Base-by-base conservation (phyloP, 768 basidiomycete genomes). In the Exsudoporus frostii region DNA sequence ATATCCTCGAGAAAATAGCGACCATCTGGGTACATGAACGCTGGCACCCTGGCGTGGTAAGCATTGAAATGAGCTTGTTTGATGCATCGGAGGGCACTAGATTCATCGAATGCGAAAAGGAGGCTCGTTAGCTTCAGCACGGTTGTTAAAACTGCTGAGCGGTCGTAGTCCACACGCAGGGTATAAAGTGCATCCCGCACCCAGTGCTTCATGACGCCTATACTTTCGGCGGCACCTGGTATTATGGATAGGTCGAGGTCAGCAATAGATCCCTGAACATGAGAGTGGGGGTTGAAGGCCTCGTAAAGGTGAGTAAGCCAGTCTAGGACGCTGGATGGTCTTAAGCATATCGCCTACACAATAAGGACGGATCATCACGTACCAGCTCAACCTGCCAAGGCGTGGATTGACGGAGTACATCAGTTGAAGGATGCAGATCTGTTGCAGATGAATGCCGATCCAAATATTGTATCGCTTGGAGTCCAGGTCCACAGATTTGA, bases 251-350 rank as follows among this genome's bases (percentile, higher is more conserved):
- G 45, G 36, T 74, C 62, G 1, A 82, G 62, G 37, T 68, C 57
- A 0, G 73, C 62, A 0, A 63, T 48, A 0, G 77, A 74, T 7
- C 84, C 85, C 43, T 83, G 68, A 22, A 63, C 51, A 51, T 77
- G 66, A 41, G 65, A 71, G 2, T 78, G 64, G 4, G 85, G 84
- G 54, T 76, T 72, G 10, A 85, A 46, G 2, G 76, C 72, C 19
- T 80, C 76, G 51, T 82, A 78, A 1, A 86, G 65, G 30, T 66
- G 71, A 5, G 58, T 59, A 10, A 83, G 65, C 77, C 79, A 82
- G 39, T 66, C 67, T 1, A 49, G 33, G 3, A 54, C 39, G n/a
- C 53, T 54, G 10, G 6, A 11, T 4, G 2, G n/a, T 25, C 5
- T 20, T 5, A 32, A 41, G 19, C n/a, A 22, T 20, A 17, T 29